These are phyloP conservation scores for Hymenoscyphus linearis DNA, from an alignment of 2,329 filamentous ascomycete species.

Conservation along the genomic window DNA sequence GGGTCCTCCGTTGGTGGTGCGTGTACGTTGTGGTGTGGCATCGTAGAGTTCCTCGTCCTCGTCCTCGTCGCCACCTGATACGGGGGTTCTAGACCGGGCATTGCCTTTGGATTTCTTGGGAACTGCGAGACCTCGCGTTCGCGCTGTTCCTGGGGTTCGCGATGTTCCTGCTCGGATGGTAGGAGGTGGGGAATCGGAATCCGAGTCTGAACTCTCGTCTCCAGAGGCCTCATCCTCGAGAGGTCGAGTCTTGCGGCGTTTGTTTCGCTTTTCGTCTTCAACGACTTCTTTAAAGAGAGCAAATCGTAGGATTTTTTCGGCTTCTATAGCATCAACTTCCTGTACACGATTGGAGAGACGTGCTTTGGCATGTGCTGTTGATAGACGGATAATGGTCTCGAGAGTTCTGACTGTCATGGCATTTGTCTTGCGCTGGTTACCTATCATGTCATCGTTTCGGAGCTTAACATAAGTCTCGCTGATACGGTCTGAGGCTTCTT, in stretches of 20 bases:
- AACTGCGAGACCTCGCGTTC: conserved; percentile 30
- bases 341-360: conserved; percentile 84
- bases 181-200: conserved; percentile 30
- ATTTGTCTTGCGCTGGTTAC: conserved; percentile 87
- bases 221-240: conserved; percentile 53
- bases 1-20: conserved; percentile 11
- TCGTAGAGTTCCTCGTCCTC: conserved; percentile 36
- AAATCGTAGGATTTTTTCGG: conserved; percentile 86
- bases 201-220: conserved; percentile 54
- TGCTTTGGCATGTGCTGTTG: conserved; percentile 92
- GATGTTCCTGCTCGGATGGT: conserved; percentile 27
- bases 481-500: conserved; percentile 88
- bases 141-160: conserved; percentile 30
- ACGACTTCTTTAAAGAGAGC: conserved; percentile 96
- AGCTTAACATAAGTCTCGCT: conserved; percentile 85
- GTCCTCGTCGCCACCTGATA: conserved; percentile 43
- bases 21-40: conserved; percentile 27
- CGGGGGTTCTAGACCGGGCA: conserved; percentile 28
- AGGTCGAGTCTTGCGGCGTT: conserved; percentile 66
- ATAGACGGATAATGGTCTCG: conserved; percentile 95
- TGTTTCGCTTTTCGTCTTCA: conserved; percentile 71
- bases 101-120: conserved; percentile 28
- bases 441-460: conserved; percentile 91
- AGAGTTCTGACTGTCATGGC: conserved; percentile 96
- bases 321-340: conserved; percentile 79